Conservation (phyloP, 2,329 filamentous ascomycete genomes). For the Triangularia verruculosa region DNA sequence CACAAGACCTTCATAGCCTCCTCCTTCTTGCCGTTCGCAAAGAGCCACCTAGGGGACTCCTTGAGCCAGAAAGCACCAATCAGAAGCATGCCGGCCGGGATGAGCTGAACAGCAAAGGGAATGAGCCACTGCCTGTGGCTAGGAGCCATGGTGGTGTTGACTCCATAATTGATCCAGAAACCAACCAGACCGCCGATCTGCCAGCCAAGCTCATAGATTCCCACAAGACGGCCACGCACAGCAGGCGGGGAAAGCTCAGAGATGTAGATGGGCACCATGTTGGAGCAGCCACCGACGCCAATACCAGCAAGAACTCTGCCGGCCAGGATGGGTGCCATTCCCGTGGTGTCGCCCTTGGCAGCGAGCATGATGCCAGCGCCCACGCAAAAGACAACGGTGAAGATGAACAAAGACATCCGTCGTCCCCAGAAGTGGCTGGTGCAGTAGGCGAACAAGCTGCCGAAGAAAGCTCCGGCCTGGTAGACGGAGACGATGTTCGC, state of each 20-base stretch:
- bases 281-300: constrained; percentile 61
- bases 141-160: constrained; percentile 48
- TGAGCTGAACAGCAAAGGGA: constrained; percentile 64
- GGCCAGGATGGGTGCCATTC: constrained; percentile 61
- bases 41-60: constrained; percentile 69
- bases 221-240: constrained; percentile 62
- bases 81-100: constrained; percentile 62
- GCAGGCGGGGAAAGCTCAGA: constrained; percentile 60
- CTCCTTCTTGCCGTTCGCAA: constrained; percentile 58
- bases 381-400: constrained; percentile 62
- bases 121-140: constrained; percentile 59
- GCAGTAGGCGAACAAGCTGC: constrained; percentile 66
- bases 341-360: constrained; percentile 52
- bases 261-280: constrained; percentile 62
- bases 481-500: constrained; percentile 78
- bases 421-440: constrained; percentile 66
- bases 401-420: constrained; percentile 60
- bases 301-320: constrained; percentile 63
- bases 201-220: constrained; percentile 65
- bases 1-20: constrained; percentile 56
- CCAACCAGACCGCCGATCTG: constrained; percentile 63
- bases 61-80: constrained; percentile 57
- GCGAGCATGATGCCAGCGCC: constrained; percentile 73
- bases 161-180: constrained; percentile 65
- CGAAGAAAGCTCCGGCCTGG: constrained; percentile 82